Evolutionary conservation across 192 early-diverging fungal genomes (phyloP).

Genomic region (Coemansia sp.): DNA sequence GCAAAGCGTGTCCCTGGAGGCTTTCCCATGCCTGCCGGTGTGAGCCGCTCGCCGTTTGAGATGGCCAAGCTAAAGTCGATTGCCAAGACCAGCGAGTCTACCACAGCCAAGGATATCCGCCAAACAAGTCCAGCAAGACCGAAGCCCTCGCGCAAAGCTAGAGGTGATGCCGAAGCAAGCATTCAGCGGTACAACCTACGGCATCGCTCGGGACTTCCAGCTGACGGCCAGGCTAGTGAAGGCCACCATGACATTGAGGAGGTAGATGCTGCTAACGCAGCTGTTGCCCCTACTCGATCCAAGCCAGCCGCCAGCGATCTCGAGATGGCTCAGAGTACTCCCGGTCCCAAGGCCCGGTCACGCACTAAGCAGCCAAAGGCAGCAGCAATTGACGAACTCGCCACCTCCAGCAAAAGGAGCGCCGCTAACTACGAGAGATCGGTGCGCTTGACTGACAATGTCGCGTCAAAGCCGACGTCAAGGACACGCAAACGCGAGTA

Average conservation of each 20-base stretch:
- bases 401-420: conserved; percentile 14
- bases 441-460: neutral
- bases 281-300: neutral
- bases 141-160: neutral
- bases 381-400: neutral
- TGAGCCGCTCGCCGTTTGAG: conserved; percentile 31
- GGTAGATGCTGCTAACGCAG: neutral
- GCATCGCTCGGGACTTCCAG: conserved; percentile 10
- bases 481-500: conserved; percentile 35
- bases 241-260: neutral
- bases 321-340: neutral
- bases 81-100: neutral
- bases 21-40: conserved; percentile 4
- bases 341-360: neutral
- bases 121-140: conserved; percentile 5
- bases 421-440: conserved; percentile 29
- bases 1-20: conserved; percentile 11
- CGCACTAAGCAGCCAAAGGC: conserved; percentile 2
- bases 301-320: neutral
- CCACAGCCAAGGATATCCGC: neutral
- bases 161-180: neutral
- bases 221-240: neutral
- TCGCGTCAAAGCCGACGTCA: conserved; percentile 7
- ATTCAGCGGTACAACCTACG: conserved; percentile 33
- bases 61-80: conserved; percentile 2